Conservation (phyloP, 2,329 filamentous ascomycete genomes). For the Apiospora phragmitis region DNA sequence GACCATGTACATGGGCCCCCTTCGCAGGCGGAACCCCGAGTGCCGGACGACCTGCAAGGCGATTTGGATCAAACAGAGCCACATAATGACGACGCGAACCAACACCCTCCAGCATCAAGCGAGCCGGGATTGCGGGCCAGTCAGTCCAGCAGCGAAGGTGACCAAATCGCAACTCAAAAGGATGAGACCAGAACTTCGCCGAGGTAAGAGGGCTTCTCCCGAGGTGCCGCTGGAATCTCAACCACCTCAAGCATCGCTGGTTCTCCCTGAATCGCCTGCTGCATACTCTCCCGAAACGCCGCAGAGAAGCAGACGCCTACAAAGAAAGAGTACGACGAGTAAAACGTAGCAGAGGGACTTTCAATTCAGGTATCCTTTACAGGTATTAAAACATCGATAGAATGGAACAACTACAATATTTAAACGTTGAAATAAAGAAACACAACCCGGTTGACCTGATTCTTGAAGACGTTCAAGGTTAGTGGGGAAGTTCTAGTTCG, state of each 20-base stretch:
- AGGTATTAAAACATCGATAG: too few relatives aligned
- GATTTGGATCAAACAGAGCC: neutral
- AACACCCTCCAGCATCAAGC: too few relatives aligned
- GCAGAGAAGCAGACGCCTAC: neutral
- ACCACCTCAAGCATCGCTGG: neutral
- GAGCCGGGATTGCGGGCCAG: neutral
- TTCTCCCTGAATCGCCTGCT: too few relatives aligned
- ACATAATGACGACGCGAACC: too few relatives aligned
- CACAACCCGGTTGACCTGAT: neutral
- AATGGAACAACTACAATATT: neutral
- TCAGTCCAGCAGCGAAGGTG: neutral
- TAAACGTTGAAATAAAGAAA: neutral
- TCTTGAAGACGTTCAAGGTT: neutral
- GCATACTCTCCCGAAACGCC: neutral
- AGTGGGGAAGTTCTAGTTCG: constrained; percentile 1
- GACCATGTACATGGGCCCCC: too few relatives aligned
- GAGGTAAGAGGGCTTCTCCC: neutral
- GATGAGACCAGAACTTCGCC: neutral
- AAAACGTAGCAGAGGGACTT: neutral
- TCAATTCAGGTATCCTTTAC: neutral
- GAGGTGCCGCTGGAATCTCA: neutral
- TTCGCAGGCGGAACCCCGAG: too few relatives aligned
- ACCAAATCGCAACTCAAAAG: neutral
- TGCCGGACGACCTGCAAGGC: too few relatives aligned
- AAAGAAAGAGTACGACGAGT: neutral